Conservation (phyloP, 78 protist genomes). For the Blattamonas nauphoetae region DNA sequence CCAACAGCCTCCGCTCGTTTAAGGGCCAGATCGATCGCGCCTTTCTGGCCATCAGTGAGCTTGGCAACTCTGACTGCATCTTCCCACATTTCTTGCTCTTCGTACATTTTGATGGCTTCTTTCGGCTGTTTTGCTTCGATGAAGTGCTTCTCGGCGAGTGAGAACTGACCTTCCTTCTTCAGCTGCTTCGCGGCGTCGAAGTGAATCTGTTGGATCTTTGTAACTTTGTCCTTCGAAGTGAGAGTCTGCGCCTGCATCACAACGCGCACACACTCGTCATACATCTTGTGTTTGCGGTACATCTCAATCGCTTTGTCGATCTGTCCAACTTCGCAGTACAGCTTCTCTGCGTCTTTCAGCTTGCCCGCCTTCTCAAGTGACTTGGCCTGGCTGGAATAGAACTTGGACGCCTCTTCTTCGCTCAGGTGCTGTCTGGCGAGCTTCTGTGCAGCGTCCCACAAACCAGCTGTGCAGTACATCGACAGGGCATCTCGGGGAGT, state of each 20-base stretch:
- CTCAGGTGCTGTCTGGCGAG: not conserved
- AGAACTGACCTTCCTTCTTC: not conserved
- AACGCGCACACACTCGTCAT: not conserved
- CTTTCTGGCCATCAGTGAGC: not conserved
- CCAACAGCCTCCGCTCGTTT: constrained; percentile 3
- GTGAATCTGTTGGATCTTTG: too few species aligned
- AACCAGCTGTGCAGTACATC: not conserved
- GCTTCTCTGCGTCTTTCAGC: not conserved
- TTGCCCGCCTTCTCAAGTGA: not conserved
- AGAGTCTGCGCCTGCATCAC: not conserved
- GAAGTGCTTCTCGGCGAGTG: not conserved
- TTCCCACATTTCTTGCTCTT: not conserved
- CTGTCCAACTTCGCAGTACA: not conserved
- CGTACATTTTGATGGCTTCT: not conserved
- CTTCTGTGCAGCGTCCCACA: not conserved
- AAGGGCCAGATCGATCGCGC: not conserved
- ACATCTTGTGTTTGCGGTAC: not conserved
- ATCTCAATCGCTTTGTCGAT: not conserved
- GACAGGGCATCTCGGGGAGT: constrained; percentile 2
- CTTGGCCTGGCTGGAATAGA: not conserved
- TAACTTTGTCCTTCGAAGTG: not conserved
- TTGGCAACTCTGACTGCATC: not conserved
- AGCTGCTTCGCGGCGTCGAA: not conserved
- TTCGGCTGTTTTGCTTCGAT: not conserved
- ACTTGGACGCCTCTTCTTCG: not conserved